These are phyloP conservation scores for Alternaria burnsii DNA, from an alignment of 2,329 filamentous ascomycete genomes.

Conservation along the genomic window DNA sequence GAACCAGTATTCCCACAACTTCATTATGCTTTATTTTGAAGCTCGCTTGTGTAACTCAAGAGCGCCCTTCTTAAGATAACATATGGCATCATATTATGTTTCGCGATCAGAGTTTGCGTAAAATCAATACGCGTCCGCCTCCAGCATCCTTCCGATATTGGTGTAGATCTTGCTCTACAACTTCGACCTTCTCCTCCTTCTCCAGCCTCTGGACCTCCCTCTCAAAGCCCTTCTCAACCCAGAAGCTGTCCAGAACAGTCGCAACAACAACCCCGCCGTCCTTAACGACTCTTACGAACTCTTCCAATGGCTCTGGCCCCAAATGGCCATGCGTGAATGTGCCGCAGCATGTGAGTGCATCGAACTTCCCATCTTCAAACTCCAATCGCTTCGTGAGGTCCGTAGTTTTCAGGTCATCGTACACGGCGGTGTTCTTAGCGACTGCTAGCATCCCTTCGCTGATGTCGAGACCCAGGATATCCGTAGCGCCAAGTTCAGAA, in stretches of 20 bases:
- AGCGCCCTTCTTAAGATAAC: too few relatives aligned
- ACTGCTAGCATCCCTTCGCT: conserved; percentile 63
- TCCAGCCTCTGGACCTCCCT: conserved; percentile 54
- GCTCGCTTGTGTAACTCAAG: accelerated
- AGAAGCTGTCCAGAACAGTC: conserved; percentile 62
- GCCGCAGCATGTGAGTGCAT: conserved; percentile 63
- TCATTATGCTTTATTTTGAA: too few relatives aligned
- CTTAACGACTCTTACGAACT: conserved; percentile 61
- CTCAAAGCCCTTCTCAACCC: conserved; percentile 59
- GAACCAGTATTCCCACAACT: too few relatives aligned
- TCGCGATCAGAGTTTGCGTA: conserved; percentile 1
- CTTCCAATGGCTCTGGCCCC: conserved; percentile 58
- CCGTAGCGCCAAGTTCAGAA: conserved; percentile 53
- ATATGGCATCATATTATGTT: not conserved
- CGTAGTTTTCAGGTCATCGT: conserved; percentile 55
- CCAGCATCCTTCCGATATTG: conserved; percentile 41
- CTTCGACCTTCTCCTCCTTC: conserved; percentile 47
- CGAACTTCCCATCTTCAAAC: conserved; percentile 55
- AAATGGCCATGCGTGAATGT: conserved; percentile 66
- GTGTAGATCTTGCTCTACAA: conserved; percentile 45
- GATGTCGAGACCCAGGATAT: conserved; percentile 64
- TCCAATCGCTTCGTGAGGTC: conserved; percentile 59
- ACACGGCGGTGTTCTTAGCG: conserved; percentile 60
- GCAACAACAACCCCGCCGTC: conserved; percentile 60
- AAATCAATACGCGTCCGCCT: conserved; percentile 24